Evolutionary conservation across 2,329 filamentous ascomycete genomes (phyloP).

Genomic region (Trichoderma sp.): DNA sequence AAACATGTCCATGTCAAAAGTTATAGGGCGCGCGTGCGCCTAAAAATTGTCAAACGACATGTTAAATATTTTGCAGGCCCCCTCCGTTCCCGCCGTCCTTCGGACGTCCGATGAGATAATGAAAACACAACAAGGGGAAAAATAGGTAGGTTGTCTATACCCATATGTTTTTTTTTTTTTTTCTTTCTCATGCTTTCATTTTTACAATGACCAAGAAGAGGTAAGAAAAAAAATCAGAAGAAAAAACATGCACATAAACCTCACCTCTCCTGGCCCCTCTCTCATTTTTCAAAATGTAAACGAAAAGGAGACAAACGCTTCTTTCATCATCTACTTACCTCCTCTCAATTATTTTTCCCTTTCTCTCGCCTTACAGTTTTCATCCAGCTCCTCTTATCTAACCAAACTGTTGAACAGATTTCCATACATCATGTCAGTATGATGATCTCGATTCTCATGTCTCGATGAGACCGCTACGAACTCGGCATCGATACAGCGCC

Average conservation of each 20-base stretch:
- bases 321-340: not conserved
- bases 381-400: not conserved
- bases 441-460: not conserved
- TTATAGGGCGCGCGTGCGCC: constrained; percentile 1
- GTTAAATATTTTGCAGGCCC: not conserved
- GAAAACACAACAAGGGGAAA: not conserved
- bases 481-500: not conserved
- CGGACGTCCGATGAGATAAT: not conserved
- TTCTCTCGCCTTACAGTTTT: not conserved
- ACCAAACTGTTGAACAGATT: not conserved
- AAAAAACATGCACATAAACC: not conserved
- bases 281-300: not conserved
- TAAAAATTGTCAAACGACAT: constrained; percentile 6
- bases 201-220: not conserved
- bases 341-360: not conserved
- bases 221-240: not conserved
- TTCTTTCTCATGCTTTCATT: not conserved
- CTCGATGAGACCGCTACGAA: not conserved
- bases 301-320: not conserved
- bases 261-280: not conserved
- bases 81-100: not conserved
- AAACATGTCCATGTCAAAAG: not conserved
- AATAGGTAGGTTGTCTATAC: not conserved
- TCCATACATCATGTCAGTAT: not conserved
- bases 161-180: not conserved